Evolutionary conservation across 768 basidiomycete genomes (phyloP).

Genomic region (Serendipita vermifera): DNA sequence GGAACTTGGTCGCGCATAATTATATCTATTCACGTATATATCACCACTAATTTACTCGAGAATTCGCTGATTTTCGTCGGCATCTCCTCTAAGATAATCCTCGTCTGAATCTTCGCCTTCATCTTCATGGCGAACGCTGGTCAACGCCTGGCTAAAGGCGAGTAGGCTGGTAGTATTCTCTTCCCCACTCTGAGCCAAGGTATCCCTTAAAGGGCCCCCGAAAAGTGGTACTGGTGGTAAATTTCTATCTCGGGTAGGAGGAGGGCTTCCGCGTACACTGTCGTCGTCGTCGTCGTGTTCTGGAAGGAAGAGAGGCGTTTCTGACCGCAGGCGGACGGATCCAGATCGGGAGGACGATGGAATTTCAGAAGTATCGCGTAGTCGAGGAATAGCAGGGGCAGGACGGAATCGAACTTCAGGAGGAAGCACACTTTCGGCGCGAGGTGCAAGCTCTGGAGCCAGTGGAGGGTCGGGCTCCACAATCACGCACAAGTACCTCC

Average conservation of each 20-base stretch:
- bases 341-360: slow-evolving; percentile 9
- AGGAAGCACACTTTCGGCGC: slow-evolving; percentile 24
- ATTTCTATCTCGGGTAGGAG: slow-evolving; percentile 21
- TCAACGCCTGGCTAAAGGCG: slow-evolving; percentile 58
- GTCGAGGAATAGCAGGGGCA: slow-evolving; percentile 23
- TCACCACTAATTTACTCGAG: slow-evolving; percentile 11
- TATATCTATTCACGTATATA: slow-evolving; percentile 11
- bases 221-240: slow-evolving; percentile 35
- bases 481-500: slow-evolving; percentile 65
- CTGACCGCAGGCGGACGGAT: slow-evolving; percentile 25
- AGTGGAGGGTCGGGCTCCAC: slow-evolving; percentile 67
- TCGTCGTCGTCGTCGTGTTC: slow-evolving; percentile 34
- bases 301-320: slow-evolving; percentile 64
- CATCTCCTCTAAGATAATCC: slow-evolving; percentile 4
- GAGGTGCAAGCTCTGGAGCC: slow-evolving; percentile 23
- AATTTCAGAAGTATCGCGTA: slow-evolving; percentile 16
- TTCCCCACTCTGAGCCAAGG: slow-evolving; percentile 23
- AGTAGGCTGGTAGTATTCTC: slow-evolving; percentile 46
- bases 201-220: slow-evolving; percentile 21
- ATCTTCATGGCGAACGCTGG: not conserved
- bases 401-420: slow-evolving; percentile 24
- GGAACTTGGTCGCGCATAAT: slow-evolving; percentile 63
- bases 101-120: slow-evolving; percentile 1
- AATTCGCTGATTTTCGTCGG: not conserved
- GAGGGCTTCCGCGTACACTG: slow-evolving; percentile 31